A percentile compares a stretch with the other conserved stretches of the same genome.
phyloP scores from a whole-genome alignment of 192 early-diverging fungal genomes.

The Irineochytrium annulatum region DNA sequence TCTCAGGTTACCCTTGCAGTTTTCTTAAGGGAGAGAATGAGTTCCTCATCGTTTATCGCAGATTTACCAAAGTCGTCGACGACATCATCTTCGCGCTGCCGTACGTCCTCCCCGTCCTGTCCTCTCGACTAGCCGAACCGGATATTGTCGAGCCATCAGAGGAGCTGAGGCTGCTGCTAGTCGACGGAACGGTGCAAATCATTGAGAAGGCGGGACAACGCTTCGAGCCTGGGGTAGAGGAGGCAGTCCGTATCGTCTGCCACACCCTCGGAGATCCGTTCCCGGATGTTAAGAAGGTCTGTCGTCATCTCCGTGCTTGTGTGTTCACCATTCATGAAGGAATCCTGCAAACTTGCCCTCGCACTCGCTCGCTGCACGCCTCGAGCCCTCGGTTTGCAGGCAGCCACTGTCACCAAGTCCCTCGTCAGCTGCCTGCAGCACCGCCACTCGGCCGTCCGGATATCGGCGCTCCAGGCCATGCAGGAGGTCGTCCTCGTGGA shows the following conservation, averaged over 20 bases:
- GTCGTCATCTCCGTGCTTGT: neutral
- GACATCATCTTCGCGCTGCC: conserved; percentile 31
- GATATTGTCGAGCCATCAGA: conserved; percentile 50
- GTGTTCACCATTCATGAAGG: conserved; percentile 20
- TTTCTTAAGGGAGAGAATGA: neutral
- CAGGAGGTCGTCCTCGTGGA: conserved; percentile 37
- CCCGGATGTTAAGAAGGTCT: conserved; percentile 54
- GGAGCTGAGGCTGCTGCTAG: conserved; percentile 44
- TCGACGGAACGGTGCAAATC: conserved; percentile 28
- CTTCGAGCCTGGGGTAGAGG: conserved; percentile 49
- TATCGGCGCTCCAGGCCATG: conserved; percentile 31
- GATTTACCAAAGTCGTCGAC: conserved; percentile 22
- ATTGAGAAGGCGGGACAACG: conserved; percentile 16
- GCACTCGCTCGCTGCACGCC: conserved; percentile 20
- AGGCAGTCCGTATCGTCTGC: conserved; percentile 36
- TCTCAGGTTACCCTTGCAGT: conserved; percentile 18
- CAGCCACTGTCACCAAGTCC: conserved; percentile 33
- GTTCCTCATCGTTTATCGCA: neutral
- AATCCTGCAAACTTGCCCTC: conserved; percentile 43
- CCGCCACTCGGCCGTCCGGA: conserved; percentile 49
- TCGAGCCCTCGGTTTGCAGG: conserved; percentile 23
- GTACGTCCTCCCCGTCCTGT: conserved; percentile 40
- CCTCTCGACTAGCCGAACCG: conserved; percentile 34
- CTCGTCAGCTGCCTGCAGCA: conserved; percentile 41
- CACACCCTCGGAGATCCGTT: conserved; percentile 42